Base-by-base conservation (phyloP, 2,329 filamentous ascomycete species). In the Calonectria crousiana region DNA sequence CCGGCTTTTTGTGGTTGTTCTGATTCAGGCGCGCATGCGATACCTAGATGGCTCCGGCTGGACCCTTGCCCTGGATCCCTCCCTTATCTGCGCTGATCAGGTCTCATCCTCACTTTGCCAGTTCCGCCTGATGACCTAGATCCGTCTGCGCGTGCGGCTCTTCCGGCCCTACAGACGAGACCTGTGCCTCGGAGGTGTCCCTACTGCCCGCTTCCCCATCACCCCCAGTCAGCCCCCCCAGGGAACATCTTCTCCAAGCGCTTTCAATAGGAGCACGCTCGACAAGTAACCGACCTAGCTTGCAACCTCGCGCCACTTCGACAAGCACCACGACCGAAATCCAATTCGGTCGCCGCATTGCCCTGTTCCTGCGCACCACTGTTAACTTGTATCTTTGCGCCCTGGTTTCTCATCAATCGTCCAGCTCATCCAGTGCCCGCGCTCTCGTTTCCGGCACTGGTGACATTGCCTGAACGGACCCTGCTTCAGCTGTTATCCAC, bases 111-210 rank as follows among this genome's bases (percentile, higher is more conserved):
- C 62, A 67, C 58, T 62, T 74, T 53, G 30, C 58, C 49, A 38
- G 32, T 32, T 26, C 72, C 41, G 69, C 36, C 66, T 74, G 51
- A 70, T 65, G 69, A 74, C 73, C 71, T 77, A 68, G 71, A 71
- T 49, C 26, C 44, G 47, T 58, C 36, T 67, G 68, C 58, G 32
- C 53, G 52, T 77, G 75, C 76, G 78, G 77, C 78, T 80, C 78
- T 76, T 69, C 71, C 68, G 69, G 68, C 69, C 74, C 76, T 75
- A 71, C 75, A 75, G 66, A 53, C 62, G 73, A 75, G 67, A 49
- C 62, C 49, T 41, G 56, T 65, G 30, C 66, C 53, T 71, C 70
- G 74, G 73, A 69, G 65, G 56, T 62, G 56, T 68, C 67, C 67
- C 71, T 65, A 71, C 67, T 52, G 53, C 66, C 69, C 49, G 32